phyloP scores from a whole-genome alignment of 2,329 filamentous ascomycete species.

The Aurifilum marmelostoma region DNA sequence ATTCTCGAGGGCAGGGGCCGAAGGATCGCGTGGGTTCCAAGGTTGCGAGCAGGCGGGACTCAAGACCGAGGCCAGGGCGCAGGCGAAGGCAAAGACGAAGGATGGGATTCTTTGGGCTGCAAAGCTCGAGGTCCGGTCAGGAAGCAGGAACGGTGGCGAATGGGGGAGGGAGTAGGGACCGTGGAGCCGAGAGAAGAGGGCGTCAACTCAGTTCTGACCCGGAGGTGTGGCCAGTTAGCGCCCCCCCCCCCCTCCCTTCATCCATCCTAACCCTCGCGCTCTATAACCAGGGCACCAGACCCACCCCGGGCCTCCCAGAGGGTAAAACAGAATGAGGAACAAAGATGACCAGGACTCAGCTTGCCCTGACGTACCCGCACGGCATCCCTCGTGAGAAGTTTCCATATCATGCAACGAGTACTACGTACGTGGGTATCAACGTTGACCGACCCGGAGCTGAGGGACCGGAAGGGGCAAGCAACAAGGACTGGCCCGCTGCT shows the following conservation, averaged over 20 bases:
- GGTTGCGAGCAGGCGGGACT: neutral
- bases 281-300: neutral
- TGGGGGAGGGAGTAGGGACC: constrained; percentile 9
- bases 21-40: neutral
- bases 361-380: neutral
- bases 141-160: neutral
- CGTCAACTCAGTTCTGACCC: constrained; percentile 16
- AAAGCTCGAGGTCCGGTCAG: neutral
- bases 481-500: neutral
- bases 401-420: neutral
- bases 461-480: neutral
- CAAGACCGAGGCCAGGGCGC: constrained; percentile 5
- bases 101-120: neutral
- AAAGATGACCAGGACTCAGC: constrained; percentile 1
- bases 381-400: neutral
- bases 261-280: neutral
- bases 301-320: neutral
- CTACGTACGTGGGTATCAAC: neutral
- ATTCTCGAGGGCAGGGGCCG: neutral
- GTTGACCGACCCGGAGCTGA: neutral
- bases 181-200: constrained; percentile 20
- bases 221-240: constrained; percentile 6
- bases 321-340: neutral
- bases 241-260: neutral
- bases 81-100: neutral